Base-by-base conservation (phyloP, 345 rosid genomes). In the Laguncularia racemosa region DNA sequence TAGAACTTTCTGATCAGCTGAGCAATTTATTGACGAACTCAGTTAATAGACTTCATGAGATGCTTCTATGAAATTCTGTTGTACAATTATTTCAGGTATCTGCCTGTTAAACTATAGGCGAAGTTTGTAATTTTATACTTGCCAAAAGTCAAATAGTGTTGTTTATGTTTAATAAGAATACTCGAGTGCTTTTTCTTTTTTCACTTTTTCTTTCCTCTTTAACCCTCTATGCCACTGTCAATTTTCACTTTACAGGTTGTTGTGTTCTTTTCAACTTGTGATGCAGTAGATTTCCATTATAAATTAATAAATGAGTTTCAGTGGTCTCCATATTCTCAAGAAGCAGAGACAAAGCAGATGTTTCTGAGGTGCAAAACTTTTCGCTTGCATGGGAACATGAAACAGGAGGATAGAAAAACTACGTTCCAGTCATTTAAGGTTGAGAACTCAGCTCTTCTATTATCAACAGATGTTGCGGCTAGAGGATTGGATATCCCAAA, bases 251-350 rank as follows among this genome's bases (percentile, higher is more conserved):
- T 56, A 53, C 84, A 93, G 99, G 72, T 93, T 71, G 97, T 93
- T 52, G 88, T 93, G 38, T 93, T 93, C 88, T 93, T 93, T 67
- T 93, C 99, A 19, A 93, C 99, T 57, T 89, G 97, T 67, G 97
- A 76, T 78, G 91, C 96, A n/a, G 99, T 93, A 52, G 97, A 93
- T 80, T 93, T 86, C 76, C 99, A 93, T 71, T 75, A 79, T 75
- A 75, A 77, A 23, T 79, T 92, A 72, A 61, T 92, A 54, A 83
- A 73, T 70, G 81, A 75, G 59, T 86, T 89, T 78, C 77, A 61
- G 66, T 81, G 83, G 86, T 81, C 89, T 62, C 75, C 84, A 26
- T 60, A 64, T 46, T 71, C 81, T 13, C 76, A 81, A 64, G 49
- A 78, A 59, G 76, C 73, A 28, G 70, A 58, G 73, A 44, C 21